A percentile compares a stretch with the other conserved stretches of the same genome.
These are phyloP conservation scores for Tubosaeta sp. DNA, from an alignment of 768 basidiomycete genomes.

Conservation along the genomic window DNA sequence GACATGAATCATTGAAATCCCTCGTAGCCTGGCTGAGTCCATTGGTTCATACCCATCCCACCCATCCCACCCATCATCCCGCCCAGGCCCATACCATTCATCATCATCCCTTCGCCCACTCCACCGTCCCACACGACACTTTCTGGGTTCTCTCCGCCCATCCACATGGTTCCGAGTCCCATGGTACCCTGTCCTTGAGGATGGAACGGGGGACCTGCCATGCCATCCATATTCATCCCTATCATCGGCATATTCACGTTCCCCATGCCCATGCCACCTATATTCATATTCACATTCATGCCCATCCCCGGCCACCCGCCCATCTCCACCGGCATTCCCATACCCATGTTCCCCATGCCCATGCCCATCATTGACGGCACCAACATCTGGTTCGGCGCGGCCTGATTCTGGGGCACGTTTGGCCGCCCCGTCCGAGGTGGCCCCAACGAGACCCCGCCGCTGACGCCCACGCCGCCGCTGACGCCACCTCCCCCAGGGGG, in stretches of 20 bases:
- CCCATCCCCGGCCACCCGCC: conserved; percentile 33
- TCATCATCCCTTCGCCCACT: conserved; percentile 43
- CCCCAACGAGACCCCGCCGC: conserved; percentile 20
- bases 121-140: conserved; percentile 36
- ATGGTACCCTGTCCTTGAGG: conserved; percentile 15
- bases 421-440: conserved; percentile 14
- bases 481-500: conserved; percentile 24
- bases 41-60: conserved; percentile 39
- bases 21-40: conserved; percentile 33
- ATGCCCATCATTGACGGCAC: conserved; percentile 42
- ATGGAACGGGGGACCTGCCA: conserved; percentile 24
- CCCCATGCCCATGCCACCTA: conserved; percentile 37
- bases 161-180: conserved; percentile 30
- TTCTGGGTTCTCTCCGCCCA: conserved; percentile 31
- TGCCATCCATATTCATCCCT: conserved; percentile 38
- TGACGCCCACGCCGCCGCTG: conserved; percentile 19
- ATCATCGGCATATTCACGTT: conserved; percentile 38
- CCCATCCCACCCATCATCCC: conserved; percentile 32
- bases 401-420: conserved; percentile 13
- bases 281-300: conserved; percentile 37
- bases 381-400: conserved; percentile 26
- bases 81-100: conserved; percentile 35
- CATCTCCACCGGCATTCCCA: conserved; percentile 33
- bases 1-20: conserved; percentile 24
- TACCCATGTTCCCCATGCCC: conserved; percentile 35